These are phyloP conservation scores for Plasmodium cynomolgi DNA, from an alignment of 169 alveolate genomes.

Conservation along the genomic window DNA sequence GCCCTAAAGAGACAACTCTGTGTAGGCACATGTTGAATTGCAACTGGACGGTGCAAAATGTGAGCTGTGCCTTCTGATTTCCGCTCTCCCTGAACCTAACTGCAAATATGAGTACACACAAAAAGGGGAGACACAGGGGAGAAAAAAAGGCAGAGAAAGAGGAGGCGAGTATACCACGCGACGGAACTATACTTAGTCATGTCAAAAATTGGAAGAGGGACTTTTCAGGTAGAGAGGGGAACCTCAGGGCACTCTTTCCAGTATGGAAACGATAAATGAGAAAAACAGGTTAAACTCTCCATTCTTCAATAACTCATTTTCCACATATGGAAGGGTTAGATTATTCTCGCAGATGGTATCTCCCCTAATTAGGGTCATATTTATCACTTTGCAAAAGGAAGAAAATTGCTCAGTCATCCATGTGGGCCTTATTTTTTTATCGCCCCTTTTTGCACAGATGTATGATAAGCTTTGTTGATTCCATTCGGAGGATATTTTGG, in stretches of 20 bases:
- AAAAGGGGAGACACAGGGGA: not conserved
- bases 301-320: not conserved
- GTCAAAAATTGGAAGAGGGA: not conserved
- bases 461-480: not conserved
- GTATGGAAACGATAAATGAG: not conserved
- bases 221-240: not conserved
- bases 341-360: not conserved
- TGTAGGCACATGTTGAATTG: conserved; percentile 4
- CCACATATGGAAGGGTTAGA: not conserved
- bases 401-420: not conserved
- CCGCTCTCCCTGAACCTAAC: not conserved
- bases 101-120: not conserved
- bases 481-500: not conserved
- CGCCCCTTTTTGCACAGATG: not conserved
- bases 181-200: not conserved
- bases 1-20: conserved; percentile 8
- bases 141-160: not conserved
- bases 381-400: not conserved
- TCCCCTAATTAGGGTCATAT: not conserved
- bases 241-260: not conserved
- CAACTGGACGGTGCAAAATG: not conserved
- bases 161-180: not conserved
- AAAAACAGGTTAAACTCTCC: not conserved
- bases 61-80: not conserved
- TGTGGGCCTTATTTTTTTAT: not conserved